Evolutionary conservation across 176 grass and related monocot genomes (phyloP).

Genomic region (Eleusine coracana): DNA sequence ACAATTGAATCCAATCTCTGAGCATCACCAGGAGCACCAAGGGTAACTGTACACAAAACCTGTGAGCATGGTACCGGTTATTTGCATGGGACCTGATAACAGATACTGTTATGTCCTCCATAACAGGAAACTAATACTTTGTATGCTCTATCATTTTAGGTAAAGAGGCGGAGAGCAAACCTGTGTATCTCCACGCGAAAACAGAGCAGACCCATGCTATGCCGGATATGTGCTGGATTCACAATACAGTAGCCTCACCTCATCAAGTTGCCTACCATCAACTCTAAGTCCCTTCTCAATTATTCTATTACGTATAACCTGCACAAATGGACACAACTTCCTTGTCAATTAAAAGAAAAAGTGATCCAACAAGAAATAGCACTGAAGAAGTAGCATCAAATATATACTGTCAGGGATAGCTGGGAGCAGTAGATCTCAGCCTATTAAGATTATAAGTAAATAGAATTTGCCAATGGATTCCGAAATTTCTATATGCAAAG

Average conservation of each 20-base stretch:
- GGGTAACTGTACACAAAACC: slow-evolving; percentile 97
- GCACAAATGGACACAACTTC: slow-evolving; percentile 22
- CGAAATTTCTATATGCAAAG: slow-evolving; percentile 15
- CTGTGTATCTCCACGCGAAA: slow-evolving; percentile 93
- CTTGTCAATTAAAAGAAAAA: slow-evolving; percentile 17
- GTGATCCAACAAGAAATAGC: slow-evolving; percentile 31
- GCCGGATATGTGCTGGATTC: slow-evolving; percentile 75
- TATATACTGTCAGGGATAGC: slow-evolving; percentile 14
- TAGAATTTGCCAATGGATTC: slow-evolving; percentile 17
- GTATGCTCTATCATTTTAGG: neutral
- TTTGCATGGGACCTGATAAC: slow-evolving; percentile 14
- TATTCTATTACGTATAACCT: slow-evolving; percentile 96
- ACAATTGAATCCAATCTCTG: slow-evolving; percentile 94
- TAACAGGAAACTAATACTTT: neutral
- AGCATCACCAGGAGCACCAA: slow-evolving; percentile 92
- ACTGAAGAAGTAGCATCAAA: slow-evolving; percentile 27
- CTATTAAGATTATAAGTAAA: slow-evolving; percentile 17
- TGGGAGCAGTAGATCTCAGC: neutral
- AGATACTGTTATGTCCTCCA: slow-evolving; percentile 3
- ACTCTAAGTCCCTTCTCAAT: slow-evolving; percentile 91
- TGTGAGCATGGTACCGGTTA: slow-evolving; percentile 39
- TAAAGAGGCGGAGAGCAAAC: slow-evolving; percentile 19
- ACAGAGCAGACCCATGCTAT: slow-evolving; percentile 91
- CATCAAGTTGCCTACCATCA: slow-evolving; percentile 94
- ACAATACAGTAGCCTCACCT: slow-evolving; percentile 90